Evolutionary conservation across 257 asterid species (phyloP), one percentile per base, ranked within the genome.

Genomic region (Gardenia jasminoides): DNA sequence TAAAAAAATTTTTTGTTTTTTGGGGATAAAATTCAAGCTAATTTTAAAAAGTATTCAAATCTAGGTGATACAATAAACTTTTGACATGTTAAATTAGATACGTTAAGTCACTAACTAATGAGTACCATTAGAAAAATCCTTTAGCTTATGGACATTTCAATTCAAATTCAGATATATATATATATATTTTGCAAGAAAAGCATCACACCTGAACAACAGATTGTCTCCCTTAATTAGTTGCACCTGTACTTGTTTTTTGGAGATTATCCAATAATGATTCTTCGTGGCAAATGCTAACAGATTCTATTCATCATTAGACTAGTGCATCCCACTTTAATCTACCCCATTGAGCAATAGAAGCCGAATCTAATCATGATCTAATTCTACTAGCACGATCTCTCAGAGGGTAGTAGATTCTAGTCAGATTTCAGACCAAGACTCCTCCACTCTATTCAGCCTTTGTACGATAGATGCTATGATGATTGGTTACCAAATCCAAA

Each of bases 291-390:
- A 58, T 39, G 47, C 11, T 5, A 64, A 26, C 46, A 72, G 20
- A 20, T 33, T 33, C 10, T 15, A 17, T 58, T 47, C 24, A 54
- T 74, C 46, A 59, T 36, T 72, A 39, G 22, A 58, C n/a, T 39
- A n/a, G n/a, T n/a, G 22, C 43, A 50, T 52, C 46, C 22, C 10
- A 70, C 67, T 39, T 75, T 39, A 41, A n/a, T 16, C 1, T 26
- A 62, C 30, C 30, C 24, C 16, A 22, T 9, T 46, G 1, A 10
- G 13, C 41, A 3, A 19, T 31, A 33, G 19, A 69, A 79, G 39
- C 69, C 77, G 46, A 79, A 71, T 79, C 67, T 30, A 43, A 43
- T 70, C 66, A 76, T 64, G 72, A 30, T 36, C 41, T 36, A 36
- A 36, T 48, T 47, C 22, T 12, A 65, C 47, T 30, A 44, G 62